Evolutionary conservation across 805 yeast genomes (phyloP).

Genomic region (Metschnikowia orientalis): DNA sequence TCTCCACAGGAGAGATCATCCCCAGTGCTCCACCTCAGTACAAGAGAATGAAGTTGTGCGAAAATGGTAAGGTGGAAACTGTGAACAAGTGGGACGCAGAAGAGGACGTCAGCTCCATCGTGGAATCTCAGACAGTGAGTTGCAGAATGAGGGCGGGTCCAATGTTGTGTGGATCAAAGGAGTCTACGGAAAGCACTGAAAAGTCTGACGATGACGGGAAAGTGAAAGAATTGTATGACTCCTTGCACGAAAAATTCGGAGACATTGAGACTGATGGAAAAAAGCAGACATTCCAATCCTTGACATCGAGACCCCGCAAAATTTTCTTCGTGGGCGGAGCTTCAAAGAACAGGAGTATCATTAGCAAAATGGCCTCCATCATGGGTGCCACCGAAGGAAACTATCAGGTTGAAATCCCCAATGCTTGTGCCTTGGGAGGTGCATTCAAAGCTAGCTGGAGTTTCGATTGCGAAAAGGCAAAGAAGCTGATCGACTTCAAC

Average conservation of each 20-base stretch:
- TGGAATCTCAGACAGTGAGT: conserved; percentile 83
- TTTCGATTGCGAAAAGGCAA: conserved; percentile 28
- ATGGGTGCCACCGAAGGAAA: conserved; percentile 65
- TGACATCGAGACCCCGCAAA: conserved; percentile 57
- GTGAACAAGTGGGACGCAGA: conserved; percentile 43
- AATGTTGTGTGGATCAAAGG: conserved; percentile 44
- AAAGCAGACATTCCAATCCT: conserved; percentile 38
- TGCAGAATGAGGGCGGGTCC: conserved; percentile 80
- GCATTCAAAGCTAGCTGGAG: conserved; percentile 85
- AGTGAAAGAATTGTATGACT: conserved; percentile 22
- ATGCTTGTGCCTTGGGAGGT: conserved; percentile 92
- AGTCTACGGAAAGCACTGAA: conserved; percentile 5
- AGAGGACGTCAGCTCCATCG: conserved; percentile 68
- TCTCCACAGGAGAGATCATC: conserved; percentile 87
- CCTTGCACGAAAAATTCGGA: conserved; percentile 33
- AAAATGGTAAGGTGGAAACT: conserved; percentile 22
- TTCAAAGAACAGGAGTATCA: conserved; percentile 64
- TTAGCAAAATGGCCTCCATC: conserved; percentile 63
- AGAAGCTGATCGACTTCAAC: conserved; percentile 42
- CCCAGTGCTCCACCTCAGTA: conserved; percentile 72
- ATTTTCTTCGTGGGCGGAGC: conserved; percentile 88
- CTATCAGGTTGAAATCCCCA: conserved; percentile 68
- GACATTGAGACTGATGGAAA: conserved; percentile 48
- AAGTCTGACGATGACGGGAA: conserved; percentile 1
- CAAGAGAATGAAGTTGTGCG: conserved; percentile 45